phyloP scores from a whole-genome alignment of 768 basidiomycete genomes.

The Boletus speciosus region DNA sequence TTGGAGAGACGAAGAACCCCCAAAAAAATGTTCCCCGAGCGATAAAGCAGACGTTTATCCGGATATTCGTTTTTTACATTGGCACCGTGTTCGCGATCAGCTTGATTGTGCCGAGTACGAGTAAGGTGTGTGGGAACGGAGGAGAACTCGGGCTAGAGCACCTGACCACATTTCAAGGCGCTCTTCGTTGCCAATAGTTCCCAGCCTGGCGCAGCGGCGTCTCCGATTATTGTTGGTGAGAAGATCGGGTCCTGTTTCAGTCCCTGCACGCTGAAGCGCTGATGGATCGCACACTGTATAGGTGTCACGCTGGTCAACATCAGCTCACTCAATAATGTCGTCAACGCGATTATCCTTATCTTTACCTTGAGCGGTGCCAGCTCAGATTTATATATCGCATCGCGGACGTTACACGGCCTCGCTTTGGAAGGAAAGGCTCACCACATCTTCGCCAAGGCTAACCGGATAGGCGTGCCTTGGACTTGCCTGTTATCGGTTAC shows the following conservation, averaged over 20 bases:
- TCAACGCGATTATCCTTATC: conserved; percentile 52
- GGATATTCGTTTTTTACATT: conserved; percentile 62
- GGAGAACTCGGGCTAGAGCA: conserved; percentile 23
- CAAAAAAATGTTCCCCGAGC: conserved; percentile 70
- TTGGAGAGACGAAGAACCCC: conserved; percentile 64
- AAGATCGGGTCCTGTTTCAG: conserved; percentile 28
- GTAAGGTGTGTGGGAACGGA: conserved; percentile 37
- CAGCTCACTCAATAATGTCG: conserved; percentile 53
- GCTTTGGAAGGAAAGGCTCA: conserved; percentile 52
- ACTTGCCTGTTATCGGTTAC: conserved; percentile 40
- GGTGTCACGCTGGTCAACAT: conserved; percentile 45
- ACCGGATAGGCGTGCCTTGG: conserved; percentile 45
- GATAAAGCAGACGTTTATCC: conserved; percentile 62
- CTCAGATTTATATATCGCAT: conserved; percentile 58
- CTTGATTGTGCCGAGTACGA: conserved; percentile 61
- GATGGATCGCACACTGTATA: background rate
- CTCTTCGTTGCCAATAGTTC: conserved; percentile 40
- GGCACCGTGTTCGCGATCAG: conserved; percentile 71
- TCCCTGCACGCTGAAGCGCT: too few species aligned
- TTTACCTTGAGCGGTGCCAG: conserved; percentile 66
- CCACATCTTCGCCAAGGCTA: conserved; percentile 41
- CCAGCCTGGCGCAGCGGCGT: conserved; percentile 51
- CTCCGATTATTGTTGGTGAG: conserved; percentile 60
- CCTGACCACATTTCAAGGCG: background rate
- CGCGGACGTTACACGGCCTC: conserved; percentile 51